A percentile compares a stretch with the other conserved stretches of the same genome.
These are phyloP conservation scores for Yamadazyma oceani DNA, from an alignment of 1,139 yeast species.

Conservation along the genomic window DNA sequence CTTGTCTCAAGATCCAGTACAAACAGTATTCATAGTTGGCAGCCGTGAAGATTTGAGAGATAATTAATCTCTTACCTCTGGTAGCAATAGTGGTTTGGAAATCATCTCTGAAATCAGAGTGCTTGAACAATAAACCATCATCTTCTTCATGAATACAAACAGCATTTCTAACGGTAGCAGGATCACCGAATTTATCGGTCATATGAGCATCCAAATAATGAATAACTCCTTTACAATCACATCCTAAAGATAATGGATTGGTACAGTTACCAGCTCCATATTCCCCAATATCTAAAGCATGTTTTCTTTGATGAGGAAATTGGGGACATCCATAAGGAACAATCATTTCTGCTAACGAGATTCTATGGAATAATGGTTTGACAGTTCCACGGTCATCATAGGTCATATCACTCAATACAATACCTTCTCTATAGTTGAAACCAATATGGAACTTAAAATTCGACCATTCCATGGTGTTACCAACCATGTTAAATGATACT, in stretches of 20 bases:
- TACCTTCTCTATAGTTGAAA: conserved; percentile 83
- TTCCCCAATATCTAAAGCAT: conserved; percentile 84
- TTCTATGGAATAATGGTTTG: conserved; percentile 73
- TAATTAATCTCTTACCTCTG: conserved; percentile 69
- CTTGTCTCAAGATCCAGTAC: conserved; percentile 81
- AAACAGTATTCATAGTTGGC: conserved; percentile 84
- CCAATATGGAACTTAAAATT: conserved; percentile 77
- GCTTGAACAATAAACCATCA: conserved; percentile 75
- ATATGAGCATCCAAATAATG: conserved; percentile 79
- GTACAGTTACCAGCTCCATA: conserved; percentile 87
- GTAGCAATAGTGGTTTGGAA: conserved; percentile 74
- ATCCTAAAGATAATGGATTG: conserved; percentile 73
- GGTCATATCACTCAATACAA: conserved; percentile 69
- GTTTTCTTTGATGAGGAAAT: conserved; percentile 80
- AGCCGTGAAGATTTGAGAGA: conserved; percentile 82
- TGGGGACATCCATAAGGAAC: conserved; percentile 83
- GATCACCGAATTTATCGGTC: conserved; percentile 64
- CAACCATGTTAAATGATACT: conserved; percentile 70
- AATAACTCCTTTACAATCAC: conserved; percentile 84
- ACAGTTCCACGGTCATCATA: conserved; percentile 73
- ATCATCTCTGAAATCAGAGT: conserved; percentile 80
- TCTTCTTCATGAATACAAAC: conserved; percentile 85
- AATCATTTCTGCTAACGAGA: conserved; percentile 79
- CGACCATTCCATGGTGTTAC: conserved; percentile 72
- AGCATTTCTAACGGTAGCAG: conserved; percentile 71